Base-by-base conservation (phyloP, 1,284 basidiomycete genomes). In the Boletus semigastroideus region DNA sequence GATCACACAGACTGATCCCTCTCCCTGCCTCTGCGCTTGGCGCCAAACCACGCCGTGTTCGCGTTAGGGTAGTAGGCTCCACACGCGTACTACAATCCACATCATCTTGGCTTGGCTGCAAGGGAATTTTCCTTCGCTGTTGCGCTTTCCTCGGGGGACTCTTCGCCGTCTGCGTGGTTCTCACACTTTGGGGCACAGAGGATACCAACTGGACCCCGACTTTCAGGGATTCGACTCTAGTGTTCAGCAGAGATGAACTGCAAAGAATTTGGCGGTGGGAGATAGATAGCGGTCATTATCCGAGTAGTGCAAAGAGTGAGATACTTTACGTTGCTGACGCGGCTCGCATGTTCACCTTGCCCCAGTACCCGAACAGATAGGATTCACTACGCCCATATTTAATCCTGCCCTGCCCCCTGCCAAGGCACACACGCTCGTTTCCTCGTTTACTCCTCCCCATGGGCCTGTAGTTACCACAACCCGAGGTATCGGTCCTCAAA, bases 191-290 rank as follows among this genome's bases (percentile, higher is more conserved):
- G 57, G 78, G 75, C 25, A 75, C 74, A 5, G 72, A 76, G 52
- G 74, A 75, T 41, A 78, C 80, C 59, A 75, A 76, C 41, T 90
- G 88, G 87, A 77, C 83, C 17, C 74, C 79, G 33, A 79, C 83
- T 11, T 80, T 87, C 42, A 73, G 74, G 39, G 83, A 88, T 55
- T 76, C 84, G 34, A 92, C 92, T 10, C 76, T 90, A 31, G 84
- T 94, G 36, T 86, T 87, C 54, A 75, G 77, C 42, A 74, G 80
- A 36, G 83, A 87, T 48, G 90, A 95, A 62, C 64, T 94, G 38
- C 84, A 87, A 60, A 78, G 83, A 64, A 89, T 97, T 69, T 96
- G 93, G 93, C 77, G 84, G 59, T 95, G 92, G 92, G 94, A 95
- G 72, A 79, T 95, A 46, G 75, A 82, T 44, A 88, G 88, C 60